These are phyloP conservation scores for Cladophialophora carrionii DNA, from an alignment of 2,329 filamentous ascomycete genomes.

Conservation along the genomic window DNA sequence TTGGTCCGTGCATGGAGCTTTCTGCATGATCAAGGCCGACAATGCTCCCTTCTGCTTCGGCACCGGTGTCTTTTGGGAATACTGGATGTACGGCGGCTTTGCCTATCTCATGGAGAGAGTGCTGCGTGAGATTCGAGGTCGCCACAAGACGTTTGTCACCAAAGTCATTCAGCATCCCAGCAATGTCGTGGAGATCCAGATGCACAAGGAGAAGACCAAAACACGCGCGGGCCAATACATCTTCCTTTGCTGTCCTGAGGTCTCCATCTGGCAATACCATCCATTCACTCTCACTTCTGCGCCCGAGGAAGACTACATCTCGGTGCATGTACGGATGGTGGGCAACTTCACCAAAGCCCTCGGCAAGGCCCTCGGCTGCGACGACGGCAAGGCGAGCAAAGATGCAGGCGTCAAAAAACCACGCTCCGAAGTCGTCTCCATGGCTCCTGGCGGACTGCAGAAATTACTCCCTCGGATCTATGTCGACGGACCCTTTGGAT, in stretches of 20 bases:
- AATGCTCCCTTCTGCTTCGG: slow-evolving; percentile 76
- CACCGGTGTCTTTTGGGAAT: slow-evolving; percentile 84
- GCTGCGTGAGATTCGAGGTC: slow-evolving; percentile 75
- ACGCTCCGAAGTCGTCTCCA: slow-evolving; percentile 63
- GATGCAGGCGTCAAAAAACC: slow-evolving; percentile 44
- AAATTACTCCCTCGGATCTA: slow-evolving; percentile 77
- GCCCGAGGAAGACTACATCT: slow-evolving; percentile 88
- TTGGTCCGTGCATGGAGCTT: slow-evolving; percentile 86
- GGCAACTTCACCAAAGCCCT: slow-evolving; percentile 77
- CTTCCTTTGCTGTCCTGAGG: slow-evolving; percentile 82
- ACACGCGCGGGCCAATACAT: slow-evolving; percentile 79
- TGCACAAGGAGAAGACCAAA: slow-evolving; percentile 86
- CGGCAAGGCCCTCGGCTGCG: slow-evolving; percentile 73
- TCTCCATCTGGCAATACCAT: slow-evolving; percentile 87
- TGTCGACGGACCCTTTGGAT: slow-evolving; percentile 82
- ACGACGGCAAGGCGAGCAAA: slow-evolving; percentile 53
- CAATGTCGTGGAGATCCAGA: slow-evolving; percentile 87
- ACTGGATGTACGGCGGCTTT: slow-evolving; percentile 84
- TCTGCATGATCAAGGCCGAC: slow-evolving; percentile 88
- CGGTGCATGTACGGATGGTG: slow-evolving; percentile 80
- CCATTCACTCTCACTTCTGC: slow-evolving; percentile 85
- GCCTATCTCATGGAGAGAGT: slow-evolving; percentile 79
- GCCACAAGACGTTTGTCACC: slow-evolving; percentile 82
- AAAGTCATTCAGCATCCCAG: slow-evolving; percentile 89
- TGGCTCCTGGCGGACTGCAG: slow-evolving; percentile 63